Base-by-base conservation (phyloP, 495 filamentous ascomycete genomes). In the Aspergillus carlsbadensis region DNA sequence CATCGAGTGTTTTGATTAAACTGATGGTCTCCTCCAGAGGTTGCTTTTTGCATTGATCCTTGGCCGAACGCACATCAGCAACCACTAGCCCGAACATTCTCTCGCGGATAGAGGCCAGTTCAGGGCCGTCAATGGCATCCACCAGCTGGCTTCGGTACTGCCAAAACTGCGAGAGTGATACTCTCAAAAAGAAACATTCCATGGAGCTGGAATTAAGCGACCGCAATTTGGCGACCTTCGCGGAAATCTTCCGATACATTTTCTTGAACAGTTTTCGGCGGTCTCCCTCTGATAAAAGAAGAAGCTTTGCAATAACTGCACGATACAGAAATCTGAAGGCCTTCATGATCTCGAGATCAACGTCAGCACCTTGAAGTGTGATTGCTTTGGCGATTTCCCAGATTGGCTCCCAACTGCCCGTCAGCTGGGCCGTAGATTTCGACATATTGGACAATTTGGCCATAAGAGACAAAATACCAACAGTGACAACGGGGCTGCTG, bases 281-380 rank as follows among this genome's bases (percentile, higher is more conserved):
- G 3, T 76, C 71, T 22, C 67, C 66, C 10, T 76, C 66, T 1
- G 70, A 67, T 22, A 70, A 29, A n/a, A 67, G 61, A 22, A 78
- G 54, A 6, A 78, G 59, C 47, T 76, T 77, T 5, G 64, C 50
- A 15, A 72, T 67, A 17, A 77, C 63, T 7, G 70, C 66, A 17
- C 61, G 64, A 47, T 74, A 61, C n/a, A 78, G 36, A 45, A 67
- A 69, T 44, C 73, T 65, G 61, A 74, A 77, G 11, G 70, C 62
- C 55, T 75, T 75, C 68, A 76, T 75, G 26, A 74, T 70, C 47
- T 73, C 67, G 14, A 77, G 70, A 52, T 78, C 76, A 24, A 67
- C 41, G 4, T 72, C 68, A 7, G 64, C 71, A 20, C 69, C 70
- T 20, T 67, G 56, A 17, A 78, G 42, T 26, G 62, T 54, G 37